Base-by-base conservation (phyloP, 1,284 basidiomycete species). In the Tilletiaria anomala region DNA sequence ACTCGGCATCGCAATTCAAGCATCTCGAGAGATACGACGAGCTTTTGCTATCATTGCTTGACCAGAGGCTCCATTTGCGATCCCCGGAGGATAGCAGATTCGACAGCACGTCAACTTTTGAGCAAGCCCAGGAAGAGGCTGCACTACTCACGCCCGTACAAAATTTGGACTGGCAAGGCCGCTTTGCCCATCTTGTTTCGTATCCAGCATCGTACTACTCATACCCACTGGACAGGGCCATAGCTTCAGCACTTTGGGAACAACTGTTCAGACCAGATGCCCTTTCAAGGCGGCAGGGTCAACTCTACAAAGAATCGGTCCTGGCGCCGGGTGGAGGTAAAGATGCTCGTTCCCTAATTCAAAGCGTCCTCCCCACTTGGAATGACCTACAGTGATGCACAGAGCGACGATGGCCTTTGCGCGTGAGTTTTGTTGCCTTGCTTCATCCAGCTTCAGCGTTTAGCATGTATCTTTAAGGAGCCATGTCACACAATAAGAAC, bases 191-290 rank as follows among this genome's bases (percentile, higher is more conserved):
- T 65, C 70, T 97, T 5, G 91, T 85, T 58, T 88, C 89, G 1
- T 97, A 97, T 58, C 89, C 91, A 5, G 86, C 89, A 6, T 93
- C 86, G 1, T 97, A 97, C 69, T 97, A 97, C 63, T 88, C 86
- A 12, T 97, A 97, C 67, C 73, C 96, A 5, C 87, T 97, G 53
- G 93, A 96, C 58, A 77, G 89, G 3, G 87, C 87, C 3, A 93
- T 97, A 47, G 91, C 93, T 0, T 82, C 83, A 10, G 76, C 82
- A 29, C 79, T 96, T 1, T 97, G 86, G 82, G 69, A 72, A 10
- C 73, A 78, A 15, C 71, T 93, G 0, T 96, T 97, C 58, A 70
- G 71, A 1, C 23, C 33, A 0, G 49, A 68, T 15, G 68, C 69
- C 17, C 44, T 71, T 11, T 50, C 51, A 12, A 47, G 69, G n/a